Evolutionary conservation across 192 early-diverging fungal species (phyloP).

Genomic region (Entomortierella parvispora): DNA sequence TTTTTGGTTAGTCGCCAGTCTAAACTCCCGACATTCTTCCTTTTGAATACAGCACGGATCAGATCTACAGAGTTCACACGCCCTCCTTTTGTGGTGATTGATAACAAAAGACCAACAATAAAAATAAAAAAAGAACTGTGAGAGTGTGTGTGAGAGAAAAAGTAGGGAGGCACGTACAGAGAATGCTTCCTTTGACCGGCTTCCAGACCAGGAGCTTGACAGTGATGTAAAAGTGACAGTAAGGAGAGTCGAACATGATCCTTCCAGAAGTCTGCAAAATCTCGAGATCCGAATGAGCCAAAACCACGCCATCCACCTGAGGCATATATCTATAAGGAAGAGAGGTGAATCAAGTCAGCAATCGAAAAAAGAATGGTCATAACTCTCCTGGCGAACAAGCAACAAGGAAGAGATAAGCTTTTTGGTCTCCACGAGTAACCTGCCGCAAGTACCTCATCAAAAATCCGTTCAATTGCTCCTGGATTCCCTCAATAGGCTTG

Average conservation of each 20-base stretch:
- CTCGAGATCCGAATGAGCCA: constrained; percentile 80
- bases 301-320: constrained; percentile 87
- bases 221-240: constrained; percentile 78
- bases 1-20: no score
- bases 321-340: constrained; percentile 73
- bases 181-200: constrained; percentile 70
- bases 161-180: constrained; percentile 61
- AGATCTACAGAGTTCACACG: no score
- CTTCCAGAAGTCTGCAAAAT: constrained; percentile 66
- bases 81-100: no score
- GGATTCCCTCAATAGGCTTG: constrained; percentile 65
- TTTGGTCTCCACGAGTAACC: background rate
- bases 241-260: constrained; percentile 87
- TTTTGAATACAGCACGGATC: no score
- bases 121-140: background rate
- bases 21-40: no score
- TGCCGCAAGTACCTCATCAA: constrained; percentile 74
- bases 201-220: constrained; percentile 81
- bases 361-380: background rate
- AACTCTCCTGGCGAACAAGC: no score
- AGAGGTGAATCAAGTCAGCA: background rate
- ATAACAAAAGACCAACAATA: no score
- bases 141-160: background rate
- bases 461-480: constrained; percentile 72
- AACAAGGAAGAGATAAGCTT: background rate